Evolutionary conservation across 2,329 filamentous ascomycete genomes (phyloP).

Genomic region (Cladobotryum mycophilum): DNA sequence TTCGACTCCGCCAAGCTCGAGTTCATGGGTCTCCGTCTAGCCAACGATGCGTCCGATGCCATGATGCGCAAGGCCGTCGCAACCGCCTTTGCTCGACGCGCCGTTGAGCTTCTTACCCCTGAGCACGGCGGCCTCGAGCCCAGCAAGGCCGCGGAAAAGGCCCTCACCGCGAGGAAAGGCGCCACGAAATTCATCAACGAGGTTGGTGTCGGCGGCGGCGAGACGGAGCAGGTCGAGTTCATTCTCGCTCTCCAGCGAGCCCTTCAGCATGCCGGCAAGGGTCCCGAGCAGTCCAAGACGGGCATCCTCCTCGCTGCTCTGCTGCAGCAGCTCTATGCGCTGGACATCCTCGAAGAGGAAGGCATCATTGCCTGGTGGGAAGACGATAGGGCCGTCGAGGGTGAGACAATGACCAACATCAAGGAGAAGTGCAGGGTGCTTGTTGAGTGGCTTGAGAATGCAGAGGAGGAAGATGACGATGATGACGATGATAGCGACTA

Average conservation of each 20-base stretch:
- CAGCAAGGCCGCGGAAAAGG: constrained; percentile 56
- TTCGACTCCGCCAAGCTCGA: constrained; percentile 82
- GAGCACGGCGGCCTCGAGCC: constrained; percentile 50
- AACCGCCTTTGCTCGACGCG: constrained; percentile 75
- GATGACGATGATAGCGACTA: constrained; percentile 27
- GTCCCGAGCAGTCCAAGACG: constrained; percentile 42
- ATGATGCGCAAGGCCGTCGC: constrained; percentile 84
- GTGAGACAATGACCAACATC: constrained; percentile 62
- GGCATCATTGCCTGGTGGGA: constrained; percentile 86
- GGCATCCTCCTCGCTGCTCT: constrained; percentile 67
- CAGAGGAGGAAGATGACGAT: constrained; percentile 63
- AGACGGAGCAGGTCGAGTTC: constrained; percentile 79
- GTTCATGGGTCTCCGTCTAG: constrained; percentile 87
- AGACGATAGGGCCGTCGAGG: constrained; percentile 60
- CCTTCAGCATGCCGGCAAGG: constrained; percentile 55
- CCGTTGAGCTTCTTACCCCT: constrained; percentile 58
- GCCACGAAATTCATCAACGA: constrained; percentile 52
- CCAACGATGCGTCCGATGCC: constrained; percentile 81
- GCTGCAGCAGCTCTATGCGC: constrained; percentile 76
- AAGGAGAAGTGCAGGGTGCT: constrained; percentile 69
- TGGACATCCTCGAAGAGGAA: constrained; percentile 84
- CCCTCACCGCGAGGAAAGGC: constrained; percentile 50
- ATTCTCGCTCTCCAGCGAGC: constrained; percentile 77
- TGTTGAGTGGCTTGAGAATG: constrained; percentile 78
- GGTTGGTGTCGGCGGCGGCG: constrained; percentile 57